These are phyloP conservation scores for Cytospora paraplurivora DNA, from an alignment of 2,329 filamentous ascomycete genomes.

Conservation along the genomic window DNA sequence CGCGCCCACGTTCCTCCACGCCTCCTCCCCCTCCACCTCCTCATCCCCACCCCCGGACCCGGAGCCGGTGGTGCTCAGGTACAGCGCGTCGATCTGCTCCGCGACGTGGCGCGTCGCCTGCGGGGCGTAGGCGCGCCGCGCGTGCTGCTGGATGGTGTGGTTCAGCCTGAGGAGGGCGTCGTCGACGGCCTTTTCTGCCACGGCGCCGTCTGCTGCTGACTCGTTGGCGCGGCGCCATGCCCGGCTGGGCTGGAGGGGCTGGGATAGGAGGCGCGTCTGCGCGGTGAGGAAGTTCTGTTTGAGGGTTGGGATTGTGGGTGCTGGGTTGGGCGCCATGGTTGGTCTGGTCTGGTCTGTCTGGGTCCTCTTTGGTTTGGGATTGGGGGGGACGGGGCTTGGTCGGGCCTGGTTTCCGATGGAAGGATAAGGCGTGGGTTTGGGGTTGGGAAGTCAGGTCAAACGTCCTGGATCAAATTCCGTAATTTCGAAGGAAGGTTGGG, in stretches of 20 bases:
- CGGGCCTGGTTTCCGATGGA: neutral
- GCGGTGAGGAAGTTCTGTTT: constrained; percentile 66
- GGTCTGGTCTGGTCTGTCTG: neutral
- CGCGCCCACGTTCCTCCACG: constrained; percentile 43
- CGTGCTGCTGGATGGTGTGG: constrained; percentile 64
- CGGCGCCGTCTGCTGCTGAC: constrained; percentile 38
- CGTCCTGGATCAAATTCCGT: neutral
- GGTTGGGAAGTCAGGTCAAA: neutral
- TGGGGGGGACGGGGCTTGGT: no score
- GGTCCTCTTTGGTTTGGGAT: no score
- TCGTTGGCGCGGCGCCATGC: constrained; percentile 54
- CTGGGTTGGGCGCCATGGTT: constrained; percentile 35
- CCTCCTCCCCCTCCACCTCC: constrained; percentile 37
- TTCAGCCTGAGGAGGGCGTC: constrained; percentile 62
- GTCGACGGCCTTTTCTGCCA: constrained; percentile 55
- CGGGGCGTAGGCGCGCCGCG: constrained; percentile 65
- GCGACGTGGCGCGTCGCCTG: constrained; percentile 72
- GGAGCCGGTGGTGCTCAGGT: constrained; percentile 44
- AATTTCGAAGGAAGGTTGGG: neutral
- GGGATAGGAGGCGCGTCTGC: constrained; percentile 65
- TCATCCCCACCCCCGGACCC: constrained; percentile 39
- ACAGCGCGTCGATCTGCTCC: constrained; percentile 70
- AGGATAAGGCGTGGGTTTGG: neutral
- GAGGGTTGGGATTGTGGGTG: constrained; percentile 60
- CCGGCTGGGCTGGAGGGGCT: constrained; percentile 57